Percentiles rank a stretch among this genome's conserved stretches.
Evolutionary conservation across 257 asterid species (phyloP).

Genomic region (Primulina tabacum): DNA sequence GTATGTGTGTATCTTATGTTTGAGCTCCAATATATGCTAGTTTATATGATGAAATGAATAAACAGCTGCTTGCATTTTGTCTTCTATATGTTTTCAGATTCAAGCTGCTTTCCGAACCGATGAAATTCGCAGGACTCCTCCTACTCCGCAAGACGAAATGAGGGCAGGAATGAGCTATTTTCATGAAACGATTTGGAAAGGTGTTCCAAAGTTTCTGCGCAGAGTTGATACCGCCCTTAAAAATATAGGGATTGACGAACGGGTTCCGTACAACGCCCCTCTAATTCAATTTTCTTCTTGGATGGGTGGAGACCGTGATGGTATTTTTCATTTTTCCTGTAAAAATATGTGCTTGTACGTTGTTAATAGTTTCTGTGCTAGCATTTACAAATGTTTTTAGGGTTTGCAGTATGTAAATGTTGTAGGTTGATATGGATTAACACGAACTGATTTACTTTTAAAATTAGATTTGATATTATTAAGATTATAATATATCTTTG

Average conservation of each 20-base stretch:
- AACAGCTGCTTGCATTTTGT: not conserved
- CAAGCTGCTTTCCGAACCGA: conserved; percentile 67
- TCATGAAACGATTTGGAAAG: conserved; percentile 58
- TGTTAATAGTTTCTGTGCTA: not conserved
- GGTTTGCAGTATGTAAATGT: not conserved
- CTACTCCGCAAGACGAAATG: conserved; percentile 61
- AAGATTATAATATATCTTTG: not conserved
- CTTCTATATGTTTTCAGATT: conserved; percentile 31
- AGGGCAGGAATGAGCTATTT: conserved; percentile 65
- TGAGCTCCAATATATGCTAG: not conserved
- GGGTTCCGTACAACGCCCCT: conserved; percentile 59
- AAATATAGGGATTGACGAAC: conserved; percentile 53
- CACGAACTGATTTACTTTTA: not conserved
- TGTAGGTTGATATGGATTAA: not conserved
- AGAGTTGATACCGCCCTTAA: conserved; percentile 60
- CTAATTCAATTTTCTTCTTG: conserved; percentile 55
- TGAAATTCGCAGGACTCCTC: conserved; percentile 53
- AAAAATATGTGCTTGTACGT: not conserved
- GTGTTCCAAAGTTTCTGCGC: conserved; percentile 52
- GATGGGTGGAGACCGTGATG: conserved; percentile 69
- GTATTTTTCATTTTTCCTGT: conserved; percentile 23
- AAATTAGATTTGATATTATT: too few relatives aligned
- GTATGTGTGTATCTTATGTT: not conserved
- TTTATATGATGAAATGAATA: not conserved
- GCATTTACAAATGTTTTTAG: not conserved